Conservation (phyloP, 306 rosid genomes). For the Vicia faba region DNA sequence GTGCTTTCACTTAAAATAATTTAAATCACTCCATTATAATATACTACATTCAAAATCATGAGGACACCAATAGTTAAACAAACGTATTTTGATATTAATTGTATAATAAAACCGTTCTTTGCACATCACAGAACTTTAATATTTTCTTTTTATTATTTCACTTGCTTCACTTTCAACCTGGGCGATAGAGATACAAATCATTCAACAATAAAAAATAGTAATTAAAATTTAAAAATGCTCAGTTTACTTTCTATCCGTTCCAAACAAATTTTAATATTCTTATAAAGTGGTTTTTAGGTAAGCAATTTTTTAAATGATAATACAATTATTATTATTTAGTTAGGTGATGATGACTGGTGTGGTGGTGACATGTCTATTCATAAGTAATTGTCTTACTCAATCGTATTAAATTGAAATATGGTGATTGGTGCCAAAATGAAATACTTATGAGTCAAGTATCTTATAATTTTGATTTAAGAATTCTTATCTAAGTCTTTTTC, state of each 20-base stretch:
- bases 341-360: not conserved
- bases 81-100: not conserved
- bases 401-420: not conserved
- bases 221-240: too few species aligned
- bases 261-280: not conserved
- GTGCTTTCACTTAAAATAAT: too few species aligned
- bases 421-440: not conserved
- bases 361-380: constrained; percentile 21
- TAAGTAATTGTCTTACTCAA: not conserved
- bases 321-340: not conserved
- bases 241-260: constrained; percentile 16
- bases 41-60: not conserved
- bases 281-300: not conserved
- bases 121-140: not conserved
- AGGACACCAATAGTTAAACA: not conserved
- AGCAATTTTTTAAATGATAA: not conserved
- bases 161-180: not conserved
- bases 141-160: too few species aligned
- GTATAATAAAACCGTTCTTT: not conserved
- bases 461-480: not conserved
- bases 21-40: too few species aligned
- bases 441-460: constrained; percentile 11
- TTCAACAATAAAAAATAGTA: too few species aligned
- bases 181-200: too few species aligned
- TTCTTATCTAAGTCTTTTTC: not conserved